Conservation (phyloP, 345 rosid genomes). For the Eucalyptus regnans region DNA sequence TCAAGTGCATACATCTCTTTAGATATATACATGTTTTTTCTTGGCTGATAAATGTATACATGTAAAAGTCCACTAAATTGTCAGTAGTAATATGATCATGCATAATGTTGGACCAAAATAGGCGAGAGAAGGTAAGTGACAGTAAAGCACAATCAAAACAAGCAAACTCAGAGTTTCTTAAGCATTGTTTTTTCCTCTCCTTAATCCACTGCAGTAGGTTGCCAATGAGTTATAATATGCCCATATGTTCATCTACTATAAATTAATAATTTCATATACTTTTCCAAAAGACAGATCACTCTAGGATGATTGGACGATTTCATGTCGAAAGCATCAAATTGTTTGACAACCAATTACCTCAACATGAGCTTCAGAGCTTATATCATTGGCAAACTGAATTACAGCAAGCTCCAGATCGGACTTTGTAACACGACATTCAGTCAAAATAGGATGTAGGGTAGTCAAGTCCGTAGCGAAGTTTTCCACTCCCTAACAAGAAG, state of each 20-base stretch:
- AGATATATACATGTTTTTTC: not conserved
- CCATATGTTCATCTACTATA: not conserved
- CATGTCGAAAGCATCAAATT: not conserved
- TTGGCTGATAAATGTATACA: not conserved
- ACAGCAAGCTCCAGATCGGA: conserved; percentile 73
- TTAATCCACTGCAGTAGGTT: not conserved
- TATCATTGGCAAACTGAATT: conserved; percentile 88
- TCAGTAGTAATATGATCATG: not conserved
- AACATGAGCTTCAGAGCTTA: conserved; percentile 94
- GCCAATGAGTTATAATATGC: not conserved
- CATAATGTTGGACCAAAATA: not conserved
- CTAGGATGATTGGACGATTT: not conserved
- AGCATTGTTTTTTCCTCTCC: not conserved
- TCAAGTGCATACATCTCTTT: not conserved
- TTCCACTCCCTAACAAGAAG: conserved; percentile 48
- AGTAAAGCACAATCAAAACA: not conserved
- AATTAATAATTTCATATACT: not conserved
- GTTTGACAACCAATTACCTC: conserved; percentile 32
- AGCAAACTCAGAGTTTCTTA: not conserved
- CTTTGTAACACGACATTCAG: conserved; percentile 88
- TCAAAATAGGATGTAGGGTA: conserved; percentile 76
- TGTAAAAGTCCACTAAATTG: not conserved
- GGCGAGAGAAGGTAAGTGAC: not conserved
- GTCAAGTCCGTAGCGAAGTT: conserved; percentile 57
- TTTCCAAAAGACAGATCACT: not conserved